These are phyloP conservation scores for Geotrichum bryndzae DNA, from an alignment of 1,139 yeast species.

Conservation along the genomic window DNA sequence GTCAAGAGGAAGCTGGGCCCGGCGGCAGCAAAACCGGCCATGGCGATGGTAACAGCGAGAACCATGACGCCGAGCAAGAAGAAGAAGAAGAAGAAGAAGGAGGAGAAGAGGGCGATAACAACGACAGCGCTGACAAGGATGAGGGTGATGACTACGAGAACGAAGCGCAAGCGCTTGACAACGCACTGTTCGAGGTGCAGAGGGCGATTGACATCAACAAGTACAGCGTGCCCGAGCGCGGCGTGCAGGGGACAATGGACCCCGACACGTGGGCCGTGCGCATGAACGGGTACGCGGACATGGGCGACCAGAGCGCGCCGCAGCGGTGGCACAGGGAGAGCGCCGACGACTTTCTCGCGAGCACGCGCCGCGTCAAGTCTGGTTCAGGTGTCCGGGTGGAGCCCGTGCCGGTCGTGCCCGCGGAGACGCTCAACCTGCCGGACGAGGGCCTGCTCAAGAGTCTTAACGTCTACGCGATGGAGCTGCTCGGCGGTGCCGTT, in stretches of 20 bases:
- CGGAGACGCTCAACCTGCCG: not conserved
- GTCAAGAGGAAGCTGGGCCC: not conserved
- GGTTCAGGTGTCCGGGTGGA: not conserved
- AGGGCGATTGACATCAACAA: not conserved
- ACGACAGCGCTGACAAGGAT: not conserved
- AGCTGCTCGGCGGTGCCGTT: constrained; percentile 7
- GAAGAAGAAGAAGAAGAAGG: too few relatives aligned
- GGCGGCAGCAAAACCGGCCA: too few relatives aligned
- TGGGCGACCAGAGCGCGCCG: not conserved
- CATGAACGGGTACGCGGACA: not conserved
- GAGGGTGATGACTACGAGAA: not conserved
- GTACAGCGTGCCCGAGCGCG: not conserved
- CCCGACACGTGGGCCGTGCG: not conserved
- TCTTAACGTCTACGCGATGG: constrained; percentile 7
- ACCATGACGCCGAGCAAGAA: too few relatives aligned
- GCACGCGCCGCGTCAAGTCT: not conserved
- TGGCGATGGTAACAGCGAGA: too few relatives aligned
- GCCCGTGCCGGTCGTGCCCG: not conserved
- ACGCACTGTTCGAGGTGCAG: not conserved
- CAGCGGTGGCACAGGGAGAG: not conserved
- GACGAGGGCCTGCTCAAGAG: not conserved
- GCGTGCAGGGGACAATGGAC: not conserved
- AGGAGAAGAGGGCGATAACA: not conserved
- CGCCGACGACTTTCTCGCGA: not conserved
- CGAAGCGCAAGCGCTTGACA: not conserved